Conservation (phyloP, 805 yeast genomes). For the Candida schatavii region DNA sequence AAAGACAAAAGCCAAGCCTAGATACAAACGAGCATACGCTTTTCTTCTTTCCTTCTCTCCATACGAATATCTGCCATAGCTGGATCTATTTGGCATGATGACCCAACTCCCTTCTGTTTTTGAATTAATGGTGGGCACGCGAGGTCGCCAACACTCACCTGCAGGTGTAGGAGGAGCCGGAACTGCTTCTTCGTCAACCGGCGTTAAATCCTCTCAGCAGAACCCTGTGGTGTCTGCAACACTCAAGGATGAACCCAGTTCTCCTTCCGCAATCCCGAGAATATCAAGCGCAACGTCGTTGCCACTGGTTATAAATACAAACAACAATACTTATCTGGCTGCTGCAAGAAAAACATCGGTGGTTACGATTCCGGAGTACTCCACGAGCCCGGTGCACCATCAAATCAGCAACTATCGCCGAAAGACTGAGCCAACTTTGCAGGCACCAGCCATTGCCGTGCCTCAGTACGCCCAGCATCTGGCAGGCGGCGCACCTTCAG, state of each 20-base stretch:
- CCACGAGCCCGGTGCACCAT: not conserved
- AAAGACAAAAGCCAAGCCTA: not conserved
- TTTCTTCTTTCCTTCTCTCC: not conserved
- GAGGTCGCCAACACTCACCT: conserved; percentile 6
- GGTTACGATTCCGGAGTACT: conserved; percentile 3
- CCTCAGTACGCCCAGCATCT: not conserved
- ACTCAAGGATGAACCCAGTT: conserved; percentile 3
- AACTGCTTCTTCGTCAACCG: conserved; percentile 4
- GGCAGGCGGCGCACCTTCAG: conserved; percentile 2
- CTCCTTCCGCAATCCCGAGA: conserved; percentile 11
- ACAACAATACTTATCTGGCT: not conserved
- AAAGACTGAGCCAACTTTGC: conserved; percentile 1
- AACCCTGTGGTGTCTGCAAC: not conserved
- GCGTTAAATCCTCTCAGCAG: too few species aligned
- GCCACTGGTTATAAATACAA: conserved; percentile 4
- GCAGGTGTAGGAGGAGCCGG: too few species aligned
- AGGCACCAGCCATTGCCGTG: conserved; percentile 1
- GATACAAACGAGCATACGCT: not conserved
- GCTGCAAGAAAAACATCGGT: conserved; percentile 4
- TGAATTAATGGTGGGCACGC: conserved; percentile 20
- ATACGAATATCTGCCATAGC: conserved; percentile 1
- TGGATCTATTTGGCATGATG: conserved; percentile 4
- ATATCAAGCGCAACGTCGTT: conserved; percentile 11
- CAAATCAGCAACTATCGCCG: not conserved
- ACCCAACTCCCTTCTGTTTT: conserved; percentile 25